These are phyloP conservation scores for Polygonum maritimum DNA, from an alignment of 148 eudicot species.

Conservation along the genomic window DNA sequence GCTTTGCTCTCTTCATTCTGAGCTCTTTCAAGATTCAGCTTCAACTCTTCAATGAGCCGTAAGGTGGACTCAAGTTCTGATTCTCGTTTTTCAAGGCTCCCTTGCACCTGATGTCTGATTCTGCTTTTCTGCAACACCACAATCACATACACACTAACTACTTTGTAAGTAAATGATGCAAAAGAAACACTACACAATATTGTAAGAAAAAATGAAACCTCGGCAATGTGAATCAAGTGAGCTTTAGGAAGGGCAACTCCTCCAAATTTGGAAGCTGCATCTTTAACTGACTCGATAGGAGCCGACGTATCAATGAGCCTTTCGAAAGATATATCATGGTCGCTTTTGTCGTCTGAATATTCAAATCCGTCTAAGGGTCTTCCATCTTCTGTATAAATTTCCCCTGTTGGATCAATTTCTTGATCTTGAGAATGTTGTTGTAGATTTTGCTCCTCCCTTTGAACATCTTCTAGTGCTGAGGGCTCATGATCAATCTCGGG, in stretches of 20 bases:
- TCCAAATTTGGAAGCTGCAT: conserved; percentile 85
- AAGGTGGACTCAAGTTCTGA: conserved; percentile 54
- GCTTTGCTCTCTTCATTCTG: conserved; percentile 75
- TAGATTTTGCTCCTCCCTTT: neutral
- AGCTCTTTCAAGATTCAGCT: conserved; percentile 71
- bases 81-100: too few relatives aligned
- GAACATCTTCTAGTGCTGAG: neutral
- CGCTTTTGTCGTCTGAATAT: neutral
- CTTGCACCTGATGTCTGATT: conserved; percentile 44
- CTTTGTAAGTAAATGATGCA: neutral
- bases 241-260: conserved; percentile 89
- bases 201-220: conserved; percentile 30
- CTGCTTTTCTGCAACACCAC: conserved; percentile 38
- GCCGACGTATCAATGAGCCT: conserved; percentile 70
- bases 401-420: neutral
- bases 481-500: neutral
- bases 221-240: conserved; percentile 65
- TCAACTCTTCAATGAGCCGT: conserved; percentile 66
- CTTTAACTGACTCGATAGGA: conserved; percentile 79
- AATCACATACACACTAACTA: neutral
- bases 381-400: neutral
- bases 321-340: conserved; percentile 21
- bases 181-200: neutral
- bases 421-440: neutral
- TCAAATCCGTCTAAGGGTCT: neutral